A percentile compares a stretch with the other conserved stretches of the same genome.
Conservation (phyloP, 805 yeast genomes). For the Yarrowia osloensis region DNA sequence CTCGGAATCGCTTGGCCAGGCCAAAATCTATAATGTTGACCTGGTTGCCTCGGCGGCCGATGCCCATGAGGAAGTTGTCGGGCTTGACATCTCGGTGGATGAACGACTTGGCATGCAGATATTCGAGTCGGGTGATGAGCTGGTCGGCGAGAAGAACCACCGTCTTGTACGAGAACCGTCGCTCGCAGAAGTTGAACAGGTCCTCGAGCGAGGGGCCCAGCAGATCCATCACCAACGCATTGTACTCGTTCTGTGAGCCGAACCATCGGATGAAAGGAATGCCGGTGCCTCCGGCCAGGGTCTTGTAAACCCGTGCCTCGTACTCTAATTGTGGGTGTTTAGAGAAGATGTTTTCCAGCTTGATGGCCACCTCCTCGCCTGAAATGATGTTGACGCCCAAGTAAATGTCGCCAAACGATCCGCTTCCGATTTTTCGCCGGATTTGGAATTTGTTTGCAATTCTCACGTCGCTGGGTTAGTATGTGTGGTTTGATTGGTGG, state of each 20-base stretch:
- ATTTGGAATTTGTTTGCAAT: conserved; percentile 93
- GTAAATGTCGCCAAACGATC: conserved; percentile 97
- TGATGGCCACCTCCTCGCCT: conserved; percentile 97
- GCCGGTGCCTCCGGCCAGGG: conserved; percentile 94
- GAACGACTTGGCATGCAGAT: conserved; percentile 91
- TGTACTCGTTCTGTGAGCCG: conserved; percentile 94
- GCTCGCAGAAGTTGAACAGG: conserved; percentile 90
- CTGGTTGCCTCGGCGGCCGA: conserved; percentile 91
- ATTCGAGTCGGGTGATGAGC: conserved; percentile 89
- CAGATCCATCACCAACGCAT: conserved; percentile 94
- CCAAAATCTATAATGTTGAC: conserved; percentile 95
- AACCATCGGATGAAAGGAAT: conserved; percentile 96
- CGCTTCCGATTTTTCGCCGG: conserved; percentile 94
- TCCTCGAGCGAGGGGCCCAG: conserved; percentile 96
- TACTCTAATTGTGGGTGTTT: conserved; percentile 96
- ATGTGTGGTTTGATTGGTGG: neutral
- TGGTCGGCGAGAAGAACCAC: conserved; percentile 92
- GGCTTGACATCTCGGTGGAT: conserved; percentile 84
- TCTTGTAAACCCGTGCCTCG: conserved; percentile 94
- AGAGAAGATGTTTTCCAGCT: conserved; percentile 83
- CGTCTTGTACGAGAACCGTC: conserved; percentile 91
- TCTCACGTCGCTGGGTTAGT: conserved; percentile 61
- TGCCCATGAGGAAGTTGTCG: conserved; percentile 82
- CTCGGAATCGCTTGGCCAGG: conserved; percentile 89
- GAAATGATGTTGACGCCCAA: conserved; percentile 85